Base-by-base conservation (phyloP, 805 yeast species). In the Lipomyces lipofer region DNA sequence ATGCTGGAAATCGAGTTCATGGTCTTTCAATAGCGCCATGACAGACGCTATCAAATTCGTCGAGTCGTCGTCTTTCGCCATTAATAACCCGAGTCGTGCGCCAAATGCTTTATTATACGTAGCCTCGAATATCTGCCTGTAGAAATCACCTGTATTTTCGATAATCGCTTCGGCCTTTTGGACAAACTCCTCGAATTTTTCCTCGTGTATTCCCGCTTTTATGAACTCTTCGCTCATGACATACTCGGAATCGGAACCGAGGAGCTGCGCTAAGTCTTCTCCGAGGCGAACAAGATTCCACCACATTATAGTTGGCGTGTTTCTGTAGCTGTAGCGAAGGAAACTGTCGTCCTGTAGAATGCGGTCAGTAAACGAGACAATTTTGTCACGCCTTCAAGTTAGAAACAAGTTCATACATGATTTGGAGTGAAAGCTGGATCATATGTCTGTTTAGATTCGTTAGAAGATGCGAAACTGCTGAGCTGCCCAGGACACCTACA, bases 241-340 rank as follows among this genome's bases (percentile, higher is more conserved):
- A 56, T 76, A 76, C 5, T 69, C 62, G 8, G 72, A 68, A 40
- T 78, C 77, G 39, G 78, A 74, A 9, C 96, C 97, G 32, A 91
- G 73, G 21, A 91, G 74, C 65, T 87, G 90, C 0, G 89, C 91
- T 57, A 94, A 67, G 49, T 85, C 82, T 67, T 94, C 96, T 2
- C 92, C 97, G 19, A 91, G 74, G 58, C 92, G 79, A 1, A 87
- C 81, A 66, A 92, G 74, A 68, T 92, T 94, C 95, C 96, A 92
- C 95, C 96, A 89, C 43, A 92, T 83, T 0, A 91, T 81, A 24
- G 84, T 78, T 0, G 98, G 97, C 9, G 88, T 85, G 65, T 87
- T 89, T n/a, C 78, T 78, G 71, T 85, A 91, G 6, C 89, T 81
- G 68, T 94, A 92, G 43, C 97, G 75, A 15, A 74, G 67, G 46